Base-by-base conservation (phyloP, 176 grass and related monocot genomes). In the Thalia dealbata region DNA sequence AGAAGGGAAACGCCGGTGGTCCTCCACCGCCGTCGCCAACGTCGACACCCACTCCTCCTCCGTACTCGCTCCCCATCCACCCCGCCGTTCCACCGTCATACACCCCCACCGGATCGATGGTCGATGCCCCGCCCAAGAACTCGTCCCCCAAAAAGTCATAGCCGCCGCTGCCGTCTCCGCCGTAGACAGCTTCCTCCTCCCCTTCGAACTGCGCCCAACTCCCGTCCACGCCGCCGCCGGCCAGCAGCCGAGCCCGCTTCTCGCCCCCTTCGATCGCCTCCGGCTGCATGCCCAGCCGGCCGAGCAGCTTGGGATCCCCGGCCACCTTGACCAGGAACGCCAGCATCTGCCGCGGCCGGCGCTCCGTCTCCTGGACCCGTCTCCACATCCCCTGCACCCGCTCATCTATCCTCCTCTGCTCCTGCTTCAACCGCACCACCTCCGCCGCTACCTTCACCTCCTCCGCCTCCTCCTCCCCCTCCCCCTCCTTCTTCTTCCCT, bases 351-450 rank as follows among this genome's bases (percentile, higher is more conserved):
- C 78, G 83, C 55, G 88, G 88, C 67, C 79, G 68, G 66, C 86
- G 83, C 86, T 96, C 88, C 0, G 86, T 89, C 78, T 96, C 92
- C 86, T 96, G 80, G 69, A 91, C 75, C 11, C 88, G 78, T 60
- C 75, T 74, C 92, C 92, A 87, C 92, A 96, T 96, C 27, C 71
- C 29, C 64, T 83, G 77, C 0, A 96, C 79, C 27, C 82, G 76
- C 51, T 73, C 84, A 15, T 96, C 88, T 61, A 96, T 81, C 73
- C 72, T 76, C 50, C 43, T 83, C 84, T 96, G 92, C 75, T 91
- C 88, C 78, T 87, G 73, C 77, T 91, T 96, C 5, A 87, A 71
- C 67, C 85, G 50, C 26, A 80, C 88, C 64, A 96, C 86, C 82
- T 96, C 92, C 82, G 77, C 84, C 18, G 82, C 92, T 35, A 89